These are phyloP conservation scores for Neurospora sublineolata DNA, from an alignment of 495 filamentous ascomycete species.

Conservation along the genomic window DNA sequence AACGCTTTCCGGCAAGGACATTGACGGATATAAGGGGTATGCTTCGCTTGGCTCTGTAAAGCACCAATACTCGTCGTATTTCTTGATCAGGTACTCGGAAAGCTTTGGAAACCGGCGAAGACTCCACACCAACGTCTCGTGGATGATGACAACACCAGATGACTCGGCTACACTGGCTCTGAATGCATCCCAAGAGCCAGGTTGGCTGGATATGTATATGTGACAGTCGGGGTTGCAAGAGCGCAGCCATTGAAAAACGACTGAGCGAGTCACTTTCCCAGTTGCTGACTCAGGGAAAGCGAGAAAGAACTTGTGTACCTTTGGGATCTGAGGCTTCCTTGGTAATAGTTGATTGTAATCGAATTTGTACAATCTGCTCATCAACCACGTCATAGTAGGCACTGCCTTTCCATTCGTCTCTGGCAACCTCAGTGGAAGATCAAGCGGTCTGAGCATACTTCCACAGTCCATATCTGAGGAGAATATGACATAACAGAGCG, in stretches of 20 bases:
- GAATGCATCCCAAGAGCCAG: slow-evolving; percentile 22
- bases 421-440: not conserved
- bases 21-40: slow-evolving; percentile 15
- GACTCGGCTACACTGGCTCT: not conserved
- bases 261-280: not conserved
- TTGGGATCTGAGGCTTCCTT: not conserved
- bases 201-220: slow-evolving; percentile 12
- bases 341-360: slow-evolving; percentile 18
- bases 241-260: slow-evolving; percentile 19
- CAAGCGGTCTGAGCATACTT: slow-evolving; percentile 13
- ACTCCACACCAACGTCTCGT: slow-evolving; percentile 20
- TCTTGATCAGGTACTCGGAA: slow-evolving; percentile 2
- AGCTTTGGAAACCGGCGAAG: slow-evolving; percentile 20
- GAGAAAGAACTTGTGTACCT: slow-evolving; percentile 18
- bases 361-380: slow-evolving; percentile 17
- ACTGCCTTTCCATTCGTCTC: not conserved
- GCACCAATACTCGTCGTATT: slow-evolving; percentile 21
- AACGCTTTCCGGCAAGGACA: not conserved
- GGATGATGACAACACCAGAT: slow-evolving; percentile 24
- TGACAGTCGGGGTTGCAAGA: slow-evolving; percentile 15
- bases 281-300: slow-evolving; percentile 12
- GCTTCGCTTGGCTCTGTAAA: slow-evolving; percentile 16
- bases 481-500: slow-evolving; percentile 28
- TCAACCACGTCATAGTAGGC: not conserved
- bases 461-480: slow-evolving; percentile 8